Base-by-base conservation (phyloP, 441 rosid genomes). In the Dalechampia spathulata region DNA sequence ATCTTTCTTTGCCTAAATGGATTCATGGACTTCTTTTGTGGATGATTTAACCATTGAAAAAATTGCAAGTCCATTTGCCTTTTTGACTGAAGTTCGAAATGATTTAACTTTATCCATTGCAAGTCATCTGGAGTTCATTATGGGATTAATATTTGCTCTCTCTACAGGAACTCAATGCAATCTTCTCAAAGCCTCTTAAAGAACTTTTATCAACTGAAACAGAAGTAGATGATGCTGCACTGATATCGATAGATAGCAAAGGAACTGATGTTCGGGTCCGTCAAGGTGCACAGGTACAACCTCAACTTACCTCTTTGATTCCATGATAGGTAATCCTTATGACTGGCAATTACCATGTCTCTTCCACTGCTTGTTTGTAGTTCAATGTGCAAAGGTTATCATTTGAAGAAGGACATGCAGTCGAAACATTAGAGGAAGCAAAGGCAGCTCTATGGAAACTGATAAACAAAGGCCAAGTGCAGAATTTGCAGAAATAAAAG, bases 211-310 rank as follows among this genome's bases (percentile, higher is more conserved):
- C 89, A 0, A 53, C 50, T 0, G 95, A 83, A 63, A 50, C 68
- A 38, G 97, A 86, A 66, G 83, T 89, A 30, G 99, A 90, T 25
- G 99, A 89, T 67, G 99, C 85, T 53, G 97, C 99, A 60, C 68
- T 93, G 36, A 89, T 93, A 64, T 93, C 97, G 28, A 83, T 93
- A 58, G 99, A 93, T 72, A 87, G 99, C 77, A 93, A 81, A 76
- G 99, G 99, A 57, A 81, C 73, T 23, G 93, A 93, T 72, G 71
- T 89, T 34, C 76, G 99, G 22, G 87, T 93, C 49, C 96, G 95
- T 38, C 89, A 85, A 71, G 97, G 97, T 42, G 96, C 97, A 64
- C 96, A 86, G 92, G 99, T 92, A 82, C 58, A 12, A 8, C 21
- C 23, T 63, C 19, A 10, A 21, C 26, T 8, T 39, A 14, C 17